Evolutionary conservation across 768 basidiomycete genomes (phyloP), one percentile per base, ranked within the genome.

Genomic region (Xerocomellus chrysenteron): DNA sequence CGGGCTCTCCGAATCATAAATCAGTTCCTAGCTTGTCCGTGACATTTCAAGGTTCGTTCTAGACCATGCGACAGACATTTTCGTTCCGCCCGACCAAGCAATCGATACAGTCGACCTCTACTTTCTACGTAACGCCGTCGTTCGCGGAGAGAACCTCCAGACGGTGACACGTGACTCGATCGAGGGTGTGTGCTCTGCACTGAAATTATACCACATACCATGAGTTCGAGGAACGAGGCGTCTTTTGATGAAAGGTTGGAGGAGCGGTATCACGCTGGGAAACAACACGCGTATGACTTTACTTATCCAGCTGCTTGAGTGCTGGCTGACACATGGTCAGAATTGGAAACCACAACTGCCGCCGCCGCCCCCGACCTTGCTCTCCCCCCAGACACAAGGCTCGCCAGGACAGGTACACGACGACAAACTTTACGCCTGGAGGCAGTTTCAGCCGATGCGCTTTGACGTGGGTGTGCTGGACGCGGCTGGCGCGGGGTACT

Each of bases 61-160:
- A 26, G 11, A 51, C 19, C 4, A 40, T 39, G 10, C 17, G 4
- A 33, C 55, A 98, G 96, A 98, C 70, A 93, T 98, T 45, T 94
- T 88, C 67, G 93, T 99, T 12, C 96, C 96, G 1, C 92, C 94
- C 0, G 86, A 90, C 3, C 95, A 95, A 71, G 94, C 98, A 46
- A 89, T 95, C 56, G 97, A 99, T 69, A 99, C 97, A 0, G 96
- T 99, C 55, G 94, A 97, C 69, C 80, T 98, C n/a, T 98, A 94
- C 73, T 97, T 91, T 68, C 68, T 94, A 28, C 84, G 82, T 62
- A 73, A 80, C 86, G 96, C 17, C 87, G 94, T 55, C 78, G 93
- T 94, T 88, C 70, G 81, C 11, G 82, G 88, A 45, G 86, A 94
- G 68, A 86, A 90, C 64, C 98, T 99, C 55, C 96, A 98, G 71